Conservation (phyloP, 768 basidiomycete genomes). For the Cantharellus anzutake region DNA sequence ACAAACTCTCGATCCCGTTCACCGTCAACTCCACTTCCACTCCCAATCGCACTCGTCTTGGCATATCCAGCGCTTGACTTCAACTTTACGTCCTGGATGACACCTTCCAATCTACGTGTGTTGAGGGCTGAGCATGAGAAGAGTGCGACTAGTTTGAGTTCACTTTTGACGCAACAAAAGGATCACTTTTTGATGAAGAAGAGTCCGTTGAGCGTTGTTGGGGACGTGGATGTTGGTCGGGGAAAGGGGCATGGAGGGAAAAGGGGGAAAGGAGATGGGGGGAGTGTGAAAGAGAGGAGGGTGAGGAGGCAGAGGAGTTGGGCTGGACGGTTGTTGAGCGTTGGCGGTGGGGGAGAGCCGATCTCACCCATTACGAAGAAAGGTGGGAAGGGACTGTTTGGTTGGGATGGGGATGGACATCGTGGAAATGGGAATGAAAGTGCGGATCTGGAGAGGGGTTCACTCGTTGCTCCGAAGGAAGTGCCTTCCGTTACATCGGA, state of each 20-base stretch:
- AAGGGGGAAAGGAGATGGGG: conserved; percentile 23
- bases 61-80: conserved; percentile 91
- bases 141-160: conserved; percentile 62
- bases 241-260: conserved; percentile 13
- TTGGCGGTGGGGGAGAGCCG: not conserved
- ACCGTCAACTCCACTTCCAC: conserved; percentile 42
- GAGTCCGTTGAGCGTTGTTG: conserved; percentile 83
- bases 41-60: conserved; percentile 67
- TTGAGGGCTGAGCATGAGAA: conserved; percentile 54
- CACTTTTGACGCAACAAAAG: conserved; percentile 61
- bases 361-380: not conserved
- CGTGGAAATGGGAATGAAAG: no score
- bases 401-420: no score
- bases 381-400: no score
- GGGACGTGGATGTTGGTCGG: conserved; percentile 31
- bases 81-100: conserved; percentile 98
- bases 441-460: no score
- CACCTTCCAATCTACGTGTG: conserved; percentile 56
- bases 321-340: conserved; percentile 11
- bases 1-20: conserved; percentile 63
- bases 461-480: no score
- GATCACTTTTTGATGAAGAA: conserved; percentile 71
- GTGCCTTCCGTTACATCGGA: no score
- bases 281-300: conserved; percentile 20
- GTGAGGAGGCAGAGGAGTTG: conserved; percentile 20